These are phyloP conservation scores for Trifolium pratense DNA, from an alignment of 306 rosid species.

Conservation along the genomic window DNA sequence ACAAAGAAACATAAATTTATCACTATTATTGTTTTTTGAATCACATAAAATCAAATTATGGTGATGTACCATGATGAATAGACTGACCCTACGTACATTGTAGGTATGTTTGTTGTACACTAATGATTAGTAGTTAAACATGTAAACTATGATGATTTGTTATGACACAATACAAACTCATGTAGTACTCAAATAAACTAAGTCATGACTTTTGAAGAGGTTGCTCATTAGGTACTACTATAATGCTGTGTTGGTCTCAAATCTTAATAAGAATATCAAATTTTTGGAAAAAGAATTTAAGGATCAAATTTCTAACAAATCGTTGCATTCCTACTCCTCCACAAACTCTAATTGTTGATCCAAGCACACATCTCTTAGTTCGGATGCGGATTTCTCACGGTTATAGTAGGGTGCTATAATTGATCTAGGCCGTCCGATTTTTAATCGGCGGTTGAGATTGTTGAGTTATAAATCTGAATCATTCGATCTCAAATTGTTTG, in stretches of 20 bases:
- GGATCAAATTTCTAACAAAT: background rate
- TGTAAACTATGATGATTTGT: slow-evolving; percentile 24
- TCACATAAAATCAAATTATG: background rate
- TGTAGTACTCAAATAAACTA: slow-evolving; percentile 15
- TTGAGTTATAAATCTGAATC: no score
- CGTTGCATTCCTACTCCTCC: no score
- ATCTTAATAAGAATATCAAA: background rate
- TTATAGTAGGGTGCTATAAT: no score
- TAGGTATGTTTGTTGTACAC: slow-evolving; percentile 37
- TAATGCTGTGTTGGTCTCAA: background rate
- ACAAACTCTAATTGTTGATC: no score
- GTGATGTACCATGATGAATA: background rate
- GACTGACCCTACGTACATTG: slow-evolving; percentile 40
- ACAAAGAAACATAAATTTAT: no score
- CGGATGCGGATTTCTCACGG: no score
- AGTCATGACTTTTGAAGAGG: slow-evolving; percentile 27
- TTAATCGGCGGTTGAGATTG: no score
- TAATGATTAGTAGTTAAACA: slow-evolving; percentile 37
- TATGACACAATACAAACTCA: slow-evolving; percentile 5
- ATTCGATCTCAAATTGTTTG: no score
- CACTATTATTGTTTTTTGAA: no score
- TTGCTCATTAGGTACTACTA: slow-evolving; percentile 20
- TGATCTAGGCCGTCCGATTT: no score
- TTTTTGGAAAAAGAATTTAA: background rate
- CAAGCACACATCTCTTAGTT: no score